Percentiles rank a stretch among this genome's conserved stretches.
Evolutionary conservation across 495 filamentous ascomycete genomes (phyloP).

Genomic region (Daldinia vernicosa): DNA sequence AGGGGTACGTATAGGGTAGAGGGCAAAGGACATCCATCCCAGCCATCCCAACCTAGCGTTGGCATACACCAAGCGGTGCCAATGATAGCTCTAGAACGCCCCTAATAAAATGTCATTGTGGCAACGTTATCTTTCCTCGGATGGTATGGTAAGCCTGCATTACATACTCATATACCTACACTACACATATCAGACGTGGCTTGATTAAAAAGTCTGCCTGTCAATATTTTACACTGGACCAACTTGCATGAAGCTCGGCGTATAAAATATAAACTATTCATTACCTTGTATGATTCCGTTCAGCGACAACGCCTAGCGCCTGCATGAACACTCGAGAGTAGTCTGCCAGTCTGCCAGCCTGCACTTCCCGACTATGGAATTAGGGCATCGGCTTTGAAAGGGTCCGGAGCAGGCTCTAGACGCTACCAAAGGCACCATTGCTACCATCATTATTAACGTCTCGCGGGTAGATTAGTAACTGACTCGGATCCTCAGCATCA

Average conservation of each 20-base stretch:
- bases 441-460: background rate
- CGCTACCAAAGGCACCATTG: background rate
- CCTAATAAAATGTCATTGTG: constrained; percentile 1
- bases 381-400: background rate
- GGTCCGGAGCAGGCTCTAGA: background rate
- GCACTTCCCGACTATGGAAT: background rate
- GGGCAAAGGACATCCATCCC: background rate
- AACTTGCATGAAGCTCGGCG: background rate
- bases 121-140: constrained; percentile 9
- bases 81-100: background rate
- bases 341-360: background rate
- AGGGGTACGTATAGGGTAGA: constrained; percentile 8
- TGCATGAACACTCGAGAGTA: background rate
- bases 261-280: background rate
- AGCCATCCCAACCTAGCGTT: no score
- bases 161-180: constrained; percentile 11
- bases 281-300: background rate
- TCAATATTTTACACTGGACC: background rate
- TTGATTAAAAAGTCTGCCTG: background rate
- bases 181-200: constrained; percentile 7
- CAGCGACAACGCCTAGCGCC: background rate
- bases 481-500: constrained; percentile 6
- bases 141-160: constrained; percentile 19
- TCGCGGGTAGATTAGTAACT: background rate
- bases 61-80: constrained; percentile 5